These are phyloP conservation scores for Rubroshorea leprosula DNA, from an alignment of 345 rosid species.

Conservation along the genomic window DNA sequence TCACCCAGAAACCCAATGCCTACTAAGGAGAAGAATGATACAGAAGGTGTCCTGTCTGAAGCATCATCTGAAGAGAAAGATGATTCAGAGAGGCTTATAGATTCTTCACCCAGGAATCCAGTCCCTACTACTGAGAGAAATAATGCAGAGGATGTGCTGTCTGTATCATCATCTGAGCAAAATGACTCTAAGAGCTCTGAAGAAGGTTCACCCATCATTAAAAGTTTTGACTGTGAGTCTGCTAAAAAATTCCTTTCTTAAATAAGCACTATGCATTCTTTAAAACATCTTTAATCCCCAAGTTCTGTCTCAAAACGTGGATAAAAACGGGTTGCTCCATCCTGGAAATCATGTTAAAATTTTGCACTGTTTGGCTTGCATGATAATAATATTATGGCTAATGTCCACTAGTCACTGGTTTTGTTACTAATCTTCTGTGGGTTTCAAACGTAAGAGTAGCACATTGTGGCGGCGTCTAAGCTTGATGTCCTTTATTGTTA, in stretches of 20 bases:
- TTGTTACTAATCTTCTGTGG: neutral
- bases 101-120: constrained; percentile 32
- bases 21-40: constrained; percentile 25
- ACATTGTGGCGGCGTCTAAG: neutral
- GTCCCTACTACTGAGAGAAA: constrained; percentile 26
- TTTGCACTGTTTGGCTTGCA: neutral
- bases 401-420: neutral
- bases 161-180: constrained; percentile 49
- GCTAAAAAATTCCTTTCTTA: constrained; percentile 2
- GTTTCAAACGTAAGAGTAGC: constrained; percentile 9
- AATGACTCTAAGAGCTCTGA: constrained; percentile 36
- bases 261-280: neutral
- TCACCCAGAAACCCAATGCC: neutral
- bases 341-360: too few species aligned
- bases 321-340: too few species aligned
- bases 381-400: neutral
- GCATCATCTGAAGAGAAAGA: constrained; percentile 16
- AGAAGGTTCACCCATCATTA: constrained; percentile 41
- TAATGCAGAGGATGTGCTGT: constrained; percentile 30
- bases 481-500: constrained; percentile 2
- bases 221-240: constrained; percentile 22
- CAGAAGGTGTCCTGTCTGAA: constrained; percentile 29
- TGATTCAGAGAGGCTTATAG: constrained; percentile 15
- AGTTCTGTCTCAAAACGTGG: neutral
- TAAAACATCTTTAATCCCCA: neutral